Conservation (phyloP, 805 yeast species). For the Kazachstania martiniae region DNA sequence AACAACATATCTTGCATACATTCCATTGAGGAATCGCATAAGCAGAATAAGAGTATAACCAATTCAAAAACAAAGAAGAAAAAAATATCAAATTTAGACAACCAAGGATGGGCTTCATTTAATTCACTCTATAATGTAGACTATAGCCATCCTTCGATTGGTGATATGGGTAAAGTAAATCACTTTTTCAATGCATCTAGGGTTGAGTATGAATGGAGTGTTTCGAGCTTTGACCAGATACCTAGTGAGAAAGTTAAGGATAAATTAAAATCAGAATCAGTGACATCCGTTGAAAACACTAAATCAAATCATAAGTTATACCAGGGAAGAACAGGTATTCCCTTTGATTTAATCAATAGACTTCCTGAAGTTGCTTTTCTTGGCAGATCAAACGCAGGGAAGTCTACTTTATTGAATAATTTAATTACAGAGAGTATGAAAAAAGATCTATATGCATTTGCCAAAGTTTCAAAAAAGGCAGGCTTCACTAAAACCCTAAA, state of each 20-base stretch:
- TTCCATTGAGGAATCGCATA: no score
- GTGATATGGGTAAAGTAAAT: conserved; percentile 21
- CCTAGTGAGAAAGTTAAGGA: conserved; percentile 31
- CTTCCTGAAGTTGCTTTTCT: conserved; percentile 68
- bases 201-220: conserved; percentile 50
- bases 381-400: conserved; percentile 83
- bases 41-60: no score
- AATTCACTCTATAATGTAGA: conserved; percentile 9
- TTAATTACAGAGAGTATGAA: conserved; percentile 34
- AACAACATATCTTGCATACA: no score
- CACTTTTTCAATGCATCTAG: conserved; percentile 38
- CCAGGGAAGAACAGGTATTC: conserved; percentile 19
- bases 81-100: no score
- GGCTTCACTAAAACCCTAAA: conserved; percentile 56
- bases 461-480: conserved; percentile 43
- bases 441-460: conserved; percentile 30
- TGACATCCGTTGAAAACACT: conserved; percentile 13
- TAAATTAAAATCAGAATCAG: no score
- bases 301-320: conserved; percentile 9
- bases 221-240: conserved; percentile 39
- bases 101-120: conserved; percentile 8
- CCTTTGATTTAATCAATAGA: conserved; percentile 24
- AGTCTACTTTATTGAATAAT: conserved; percentile 63
- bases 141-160: conserved; percentile 11
- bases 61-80: no score